These are phyloP conservation scores for Irineochytrium annulatum DNA, from an alignment of 192 early-diverging fungal genomes.

Conservation along the genomic window DNA sequence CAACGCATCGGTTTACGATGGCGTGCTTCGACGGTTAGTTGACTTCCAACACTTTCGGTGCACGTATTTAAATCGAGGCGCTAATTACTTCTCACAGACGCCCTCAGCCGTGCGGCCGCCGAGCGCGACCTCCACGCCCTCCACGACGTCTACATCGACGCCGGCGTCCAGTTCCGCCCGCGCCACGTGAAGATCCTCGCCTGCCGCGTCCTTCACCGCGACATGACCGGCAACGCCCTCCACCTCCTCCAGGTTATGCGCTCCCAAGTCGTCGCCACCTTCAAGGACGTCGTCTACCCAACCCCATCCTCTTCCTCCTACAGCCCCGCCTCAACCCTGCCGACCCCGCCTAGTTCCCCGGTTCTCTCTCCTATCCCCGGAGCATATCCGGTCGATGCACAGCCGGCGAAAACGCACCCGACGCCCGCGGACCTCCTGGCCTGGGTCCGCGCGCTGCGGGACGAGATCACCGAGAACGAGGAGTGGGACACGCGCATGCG, in stretches of 20 bases:
- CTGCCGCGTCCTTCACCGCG: constrained; percentile 47
- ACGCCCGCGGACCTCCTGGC: neutral
- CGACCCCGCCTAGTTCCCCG: neutral
- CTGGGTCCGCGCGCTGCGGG: constrained; percentile 26
- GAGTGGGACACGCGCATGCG: constrained; percentile 46
- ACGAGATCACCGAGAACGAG: constrained; percentile 35
- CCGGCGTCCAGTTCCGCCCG: constrained; percentile 43
- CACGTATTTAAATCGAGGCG: neutral
- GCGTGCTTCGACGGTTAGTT: constrained; percentile 46
- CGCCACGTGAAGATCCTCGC: constrained; percentile 53
- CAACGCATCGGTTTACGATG: constrained; percentile 40
- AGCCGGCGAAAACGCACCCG: neutral
- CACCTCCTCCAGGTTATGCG: constrained; percentile 33
- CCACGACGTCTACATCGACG: constrained; percentile 39
- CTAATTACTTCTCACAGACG: constrained; percentile 27
- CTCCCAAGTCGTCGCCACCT: constrained; percentile 24
- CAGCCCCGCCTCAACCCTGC: neutral
- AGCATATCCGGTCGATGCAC: neutral
- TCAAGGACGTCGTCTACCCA: neutral
- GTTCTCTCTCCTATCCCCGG: neutral
- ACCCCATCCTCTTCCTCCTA: neutral
- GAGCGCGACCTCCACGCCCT: constrained; percentile 45
- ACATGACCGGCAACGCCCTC: constrained; percentile 53
- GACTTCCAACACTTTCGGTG: constrained; percentile 4
- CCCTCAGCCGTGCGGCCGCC: constrained; percentile 43